A percentile compares a stretch with the other conserved stretches of the same genome.
These are phyloP conservation scores for Phlebiopsis gigantea DNA, from an alignment of 768 basidiomycete genomes.

Conservation along the genomic window DNA sequence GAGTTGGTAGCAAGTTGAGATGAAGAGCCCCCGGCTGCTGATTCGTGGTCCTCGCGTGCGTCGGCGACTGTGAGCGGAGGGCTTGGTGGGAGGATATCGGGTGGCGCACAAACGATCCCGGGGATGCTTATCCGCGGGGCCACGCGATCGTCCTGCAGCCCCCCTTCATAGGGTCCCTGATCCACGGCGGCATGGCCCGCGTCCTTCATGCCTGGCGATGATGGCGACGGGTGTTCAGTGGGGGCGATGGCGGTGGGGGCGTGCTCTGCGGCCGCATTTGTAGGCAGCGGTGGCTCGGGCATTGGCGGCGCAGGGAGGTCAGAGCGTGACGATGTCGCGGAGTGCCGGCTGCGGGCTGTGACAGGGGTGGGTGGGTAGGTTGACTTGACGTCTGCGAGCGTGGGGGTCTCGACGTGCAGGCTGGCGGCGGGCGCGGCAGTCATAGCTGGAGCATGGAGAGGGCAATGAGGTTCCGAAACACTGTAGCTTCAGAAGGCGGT, in stretches of 20 bases:
- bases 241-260: not conserved
- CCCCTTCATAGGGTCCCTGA: not conserved
- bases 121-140: constrained; percentile 9
- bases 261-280: not conserved
- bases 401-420: constrained; percentile 10
- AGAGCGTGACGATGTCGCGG: constrained; percentile 7
- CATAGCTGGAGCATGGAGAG: constrained; percentile 16
- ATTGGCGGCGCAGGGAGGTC: not conserved
- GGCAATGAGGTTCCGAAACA: not conserved
- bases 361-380: constrained; percentile 9
- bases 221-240: not conserved
- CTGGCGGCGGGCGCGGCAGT: constrained; percentile 13
- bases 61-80: constrained; percentile 26
- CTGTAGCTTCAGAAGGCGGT: not conserved
- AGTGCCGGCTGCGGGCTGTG: constrained; percentile 7
- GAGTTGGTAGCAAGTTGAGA: no score
- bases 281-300: constrained; percentile 1
- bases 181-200: not conserved
- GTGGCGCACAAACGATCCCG: constrained; percentile 18
- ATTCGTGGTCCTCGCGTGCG: constrained; percentile 13
- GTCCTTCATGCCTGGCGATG: not conserved
- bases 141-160: constrained; percentile 5
- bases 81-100: constrained; percentile 25
- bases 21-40: not conserved
- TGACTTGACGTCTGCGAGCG: constrained; percentile 8